These are phyloP conservation scores for Dendrobium catenatum DNA, from an alignment of 106 monocot species.

Conservation along the genomic window DNA sequence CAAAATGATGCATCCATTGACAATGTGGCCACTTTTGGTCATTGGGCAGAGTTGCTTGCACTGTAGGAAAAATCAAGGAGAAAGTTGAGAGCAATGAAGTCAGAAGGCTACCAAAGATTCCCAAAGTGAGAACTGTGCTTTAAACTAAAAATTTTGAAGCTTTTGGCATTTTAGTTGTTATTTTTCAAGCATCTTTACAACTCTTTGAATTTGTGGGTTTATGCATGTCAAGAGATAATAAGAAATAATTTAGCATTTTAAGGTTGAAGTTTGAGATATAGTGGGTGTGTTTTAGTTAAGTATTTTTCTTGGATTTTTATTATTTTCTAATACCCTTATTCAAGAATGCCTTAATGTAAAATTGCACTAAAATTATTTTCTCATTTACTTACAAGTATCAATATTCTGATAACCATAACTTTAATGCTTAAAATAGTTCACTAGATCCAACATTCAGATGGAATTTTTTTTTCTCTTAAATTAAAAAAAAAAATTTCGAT, in stretches of 20 bases:
- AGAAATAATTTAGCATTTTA: neutral
- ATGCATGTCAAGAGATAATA: neutral
- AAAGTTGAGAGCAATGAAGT: slow-evolving; percentile 93
- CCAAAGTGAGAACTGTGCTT: slow-evolving; percentile 60
- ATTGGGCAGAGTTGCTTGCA: slow-evolving; percentile 37
- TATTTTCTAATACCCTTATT: neutral
- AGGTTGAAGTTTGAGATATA: neutral
- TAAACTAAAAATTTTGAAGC: neutral
- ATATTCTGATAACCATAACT: neutral
- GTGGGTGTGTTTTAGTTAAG: neutral
- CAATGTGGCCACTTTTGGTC: slow-evolving; percentile 23
- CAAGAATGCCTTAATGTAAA: neutral
- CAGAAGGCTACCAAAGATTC: slow-evolving; percentile 95
- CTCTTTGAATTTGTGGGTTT: neutral
- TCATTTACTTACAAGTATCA: neutral
- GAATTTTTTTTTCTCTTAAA: neutral
- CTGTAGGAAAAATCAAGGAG: slow-evolving; percentile 57
- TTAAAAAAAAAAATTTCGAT: no score
- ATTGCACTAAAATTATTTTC: neutral
- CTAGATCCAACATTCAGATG: neutral
- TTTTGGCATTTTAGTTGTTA: neutral
- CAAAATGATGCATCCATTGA: slow-evolving; percentile 14
- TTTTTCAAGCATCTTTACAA: neutral
- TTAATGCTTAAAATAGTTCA: neutral
- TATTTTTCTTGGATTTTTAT: neutral